Evolutionary conservation across 1,284 basidiomycete genomes (phyloP), one percentile per base, ranked within the genome.

Genomic region (Ganoderma lingzhi): DNA sequence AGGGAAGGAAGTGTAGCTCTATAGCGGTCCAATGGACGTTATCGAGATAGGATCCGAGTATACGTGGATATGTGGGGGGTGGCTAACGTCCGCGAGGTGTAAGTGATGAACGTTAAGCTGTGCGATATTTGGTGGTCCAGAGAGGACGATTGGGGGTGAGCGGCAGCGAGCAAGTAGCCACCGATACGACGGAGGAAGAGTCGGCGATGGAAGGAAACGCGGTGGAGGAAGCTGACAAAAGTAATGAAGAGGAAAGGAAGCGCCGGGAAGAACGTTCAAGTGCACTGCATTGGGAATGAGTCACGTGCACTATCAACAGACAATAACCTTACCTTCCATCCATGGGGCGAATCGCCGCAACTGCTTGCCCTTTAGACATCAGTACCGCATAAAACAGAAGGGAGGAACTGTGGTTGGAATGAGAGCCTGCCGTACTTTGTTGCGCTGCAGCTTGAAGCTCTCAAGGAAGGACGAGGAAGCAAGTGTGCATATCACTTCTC

Each of bases 301-400:
- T 64, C 63, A 64, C 63, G 63, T 64, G 63, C 28, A 3, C 37
- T 19, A 64, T 56, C 63, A 58, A 30, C 37, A 41, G 41, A 64
- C 63, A 64, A 64, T 58, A 58, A n/a, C 35, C 35, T 60, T 61
- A 61, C 59, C 59, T 42, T 41, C 9, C 12, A 42, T 41, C 39
- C 39, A 19, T 28, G 12, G 39, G 23, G 59, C 59, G 23, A 61
- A 41, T 42, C 59, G 41, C n/a, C 37, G 12, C 30, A 19, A 56
- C 30, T 42, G 37, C 58, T 8, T 56, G 28, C 4, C 55, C 32
- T 56, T 6, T 9, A 41, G 23, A n/a, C 17, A 23, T 42, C 28
- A 61, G 59, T 30, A 23, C 9, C 28, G 14, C 12, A 14, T 12
- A 28, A 12, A 8, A 39, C 35, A 39, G 44, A 51, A 41, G 59